Base-by-base conservation (phyloP, 169 alveolate species). In the Plasmodium gonderi region DNA sequence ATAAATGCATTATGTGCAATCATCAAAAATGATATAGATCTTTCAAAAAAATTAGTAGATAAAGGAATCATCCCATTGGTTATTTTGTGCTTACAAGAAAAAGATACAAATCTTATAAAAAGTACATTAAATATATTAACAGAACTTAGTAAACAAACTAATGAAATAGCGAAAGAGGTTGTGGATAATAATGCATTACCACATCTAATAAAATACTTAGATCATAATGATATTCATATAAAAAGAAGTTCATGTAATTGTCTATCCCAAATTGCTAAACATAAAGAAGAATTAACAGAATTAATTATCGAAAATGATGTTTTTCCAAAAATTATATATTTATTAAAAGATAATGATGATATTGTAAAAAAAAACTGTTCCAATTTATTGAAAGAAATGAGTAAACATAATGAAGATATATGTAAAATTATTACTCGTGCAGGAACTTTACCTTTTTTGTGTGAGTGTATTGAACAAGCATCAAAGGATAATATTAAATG, bases 341-440 rank as follows among this genome's bases (percentile, higher is more conserved):
- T 85, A 20, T 65, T 85, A 85, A 85, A 85, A 51, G 92, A 85
- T 74, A 85, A 64, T 85, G 92, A 85, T 29, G 92, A 85, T 75
- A 74, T 85, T 0, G 92, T 85, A 38, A 85, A 74, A 49, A 85
- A 85, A 17, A 85, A 85, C 45, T 85, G 92, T 85, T 80, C 92
- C 17, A 85, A 85, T 33, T 72, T 49, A 23, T 74, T 85, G 45
- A 85, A 85, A 74, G 92, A 85, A 85, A 85, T 85, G 92, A 85
- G 92, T 51, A 85, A 85, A 31, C 92, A 85, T 74, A 85, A 85
- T 74, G 92, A 85, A 74, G 92, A 85, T 51, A 72, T 85, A 11
- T 85, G 92, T 38, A 85, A 85, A 51, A 85, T 85, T 51, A 85
- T 85, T 74, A 44, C 51, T 3, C 83, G 92, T 74, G 92, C 92